Percentiles rank a stretch among this genome's conserved stretches.
These are phyloP conservation scores for Arxiozyma bovina DNA, from an alignment of 1,139 yeast genomes.

Conservation along the genomic window DNA sequence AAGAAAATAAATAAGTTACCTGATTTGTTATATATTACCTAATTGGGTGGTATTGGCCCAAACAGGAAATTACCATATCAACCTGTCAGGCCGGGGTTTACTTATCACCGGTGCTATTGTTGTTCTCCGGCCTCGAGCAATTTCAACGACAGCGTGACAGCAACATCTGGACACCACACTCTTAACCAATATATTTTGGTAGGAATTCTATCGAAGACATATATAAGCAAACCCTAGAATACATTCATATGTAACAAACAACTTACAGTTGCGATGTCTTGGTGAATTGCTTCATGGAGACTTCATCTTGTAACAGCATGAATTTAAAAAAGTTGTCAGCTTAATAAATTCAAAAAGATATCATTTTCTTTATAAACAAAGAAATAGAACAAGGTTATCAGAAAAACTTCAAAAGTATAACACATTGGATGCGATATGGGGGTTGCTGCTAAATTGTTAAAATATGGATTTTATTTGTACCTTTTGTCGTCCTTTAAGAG, in stretches of 20 bases:
- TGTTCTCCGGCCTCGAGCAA: neutral
- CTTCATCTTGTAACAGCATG: too few species aligned
- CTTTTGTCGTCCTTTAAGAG: slow-evolving; percentile 42
- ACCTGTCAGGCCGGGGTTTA: neutral
- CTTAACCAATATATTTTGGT: too few species aligned
- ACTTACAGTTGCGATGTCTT: too few species aligned
- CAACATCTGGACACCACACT: neutral
- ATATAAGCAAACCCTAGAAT: too few species aligned
- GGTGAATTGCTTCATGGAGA: too few species aligned
- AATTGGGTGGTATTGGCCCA: neutral
- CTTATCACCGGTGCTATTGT: neutral
- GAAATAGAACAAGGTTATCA: neutral
- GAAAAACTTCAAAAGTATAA: too few species aligned
- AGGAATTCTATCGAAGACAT: too few species aligned
- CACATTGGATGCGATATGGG: neutral
- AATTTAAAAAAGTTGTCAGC: neutral
- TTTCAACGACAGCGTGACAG: too few species aligned
- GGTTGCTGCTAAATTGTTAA: slow-evolving; percentile 4
- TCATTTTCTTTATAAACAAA: too few species aligned
- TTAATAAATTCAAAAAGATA: too few species aligned
- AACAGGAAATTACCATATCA: neutral
- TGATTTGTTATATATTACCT: neutral
- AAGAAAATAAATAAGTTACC: neutral
- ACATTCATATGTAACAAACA: too few species aligned
- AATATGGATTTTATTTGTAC: slow-evolving; percentile 12